Evolutionary conservation across 139 green algal genomes (phyloP), one percentile per base, ranked within the genome.

Genomic region (Volvox reticuliferus): DNA sequence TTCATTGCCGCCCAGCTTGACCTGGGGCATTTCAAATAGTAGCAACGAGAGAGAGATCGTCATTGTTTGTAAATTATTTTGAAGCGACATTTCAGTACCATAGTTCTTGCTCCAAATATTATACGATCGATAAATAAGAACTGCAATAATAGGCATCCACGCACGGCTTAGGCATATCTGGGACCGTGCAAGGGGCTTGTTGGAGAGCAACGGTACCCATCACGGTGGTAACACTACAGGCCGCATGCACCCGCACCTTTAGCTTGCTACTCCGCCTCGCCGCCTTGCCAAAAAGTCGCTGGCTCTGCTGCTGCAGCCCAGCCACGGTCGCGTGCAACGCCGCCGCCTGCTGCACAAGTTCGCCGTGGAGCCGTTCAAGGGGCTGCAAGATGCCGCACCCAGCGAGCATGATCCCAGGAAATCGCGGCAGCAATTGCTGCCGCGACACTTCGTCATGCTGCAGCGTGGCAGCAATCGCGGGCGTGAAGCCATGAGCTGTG

Each of bases 201-300:
- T 55, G 9, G 44, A 55, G 44, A 5, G 5, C 44, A 55, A 55
- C 44, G 44, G n/a, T n/a, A n/a, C n/a, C n/a, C n/a, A n/a, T n/a
- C n/a, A n/a, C n/a, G n/a, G 44, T 55, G 44, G 44, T 9, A 55
- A 55, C 9, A 55, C 44, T 5, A 55, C 5, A 55, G 9, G 5
- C 44, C 12, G 13, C 80, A 35, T 86, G 13, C 30, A 86, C 33
- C 18, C 63, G 26, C 18, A 88, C 82, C 83, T 68, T 78, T 0
- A 78, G 32, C 69, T 82, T 89, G 1, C 18, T 28, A 28, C 85
- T 73, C 12, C 85, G 85, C 26, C 26, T 28, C 1, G 69, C 30
- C 18, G 85, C 86, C 86, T 90, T 90, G 30, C 71, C 44, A 12
- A 90, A 76, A 30, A 83, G 30, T 55, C 55, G 33, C 86, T 90